phyloP scores from a whole-genome alignment of 1,284 basidiomycete species.

The Butyriboletus appendiculatus region DNA sequence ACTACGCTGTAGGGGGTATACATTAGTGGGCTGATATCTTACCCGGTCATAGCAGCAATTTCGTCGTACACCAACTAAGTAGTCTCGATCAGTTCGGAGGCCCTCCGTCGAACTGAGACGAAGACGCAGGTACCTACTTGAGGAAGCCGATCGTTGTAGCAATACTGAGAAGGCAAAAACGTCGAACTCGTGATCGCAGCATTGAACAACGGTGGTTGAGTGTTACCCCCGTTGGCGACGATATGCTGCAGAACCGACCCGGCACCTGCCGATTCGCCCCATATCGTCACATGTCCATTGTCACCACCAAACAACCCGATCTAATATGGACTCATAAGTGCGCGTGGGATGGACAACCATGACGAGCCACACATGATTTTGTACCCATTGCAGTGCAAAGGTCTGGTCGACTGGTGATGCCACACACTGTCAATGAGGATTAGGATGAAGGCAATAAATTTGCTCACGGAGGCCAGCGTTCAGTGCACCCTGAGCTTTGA shows the following conservation, averaged over 20 bases:
- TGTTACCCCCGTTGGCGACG: slow-evolving; percentile 19
- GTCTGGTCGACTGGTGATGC: slow-evolving; percentile 28
- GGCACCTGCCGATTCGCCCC: slow-evolving; percentile 28
- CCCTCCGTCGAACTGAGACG: neutral
- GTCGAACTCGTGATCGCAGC: slow-evolving; percentile 31
- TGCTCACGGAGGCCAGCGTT: slow-evolving; percentile 36
- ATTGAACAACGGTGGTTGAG: slow-evolving; percentile 20
- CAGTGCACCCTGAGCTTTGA: slow-evolving; percentile 29
- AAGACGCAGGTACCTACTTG: slow-evolving; percentile 6
- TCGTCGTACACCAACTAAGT: slow-evolving; percentile 28
- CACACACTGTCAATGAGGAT: neutral
- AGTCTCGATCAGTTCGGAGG: neutral
- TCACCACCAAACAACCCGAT: slow-evolving; percentile 32
- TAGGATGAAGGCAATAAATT: neutral
- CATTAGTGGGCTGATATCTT: neutral
- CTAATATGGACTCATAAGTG: slow-evolving; percentile 6
- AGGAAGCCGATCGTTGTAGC: slow-evolving; percentile 23
- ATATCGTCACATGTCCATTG: slow-evolving; percentile 30
- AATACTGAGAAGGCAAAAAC: slow-evolving; percentile 30
- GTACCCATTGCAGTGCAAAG: slow-evolving; percentile 35
- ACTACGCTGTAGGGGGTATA: neutral
- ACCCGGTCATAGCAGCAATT: slow-evolving; percentile 17
- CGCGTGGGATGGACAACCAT: neutral
- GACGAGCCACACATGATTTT: slow-evolving; percentile 23
- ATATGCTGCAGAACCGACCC: slow-evolving; percentile 24